Percentiles rank a stretch among this genome's conserved stretches.
Conservation (phyloP, 1,139 yeast species). For the Sugiyamaella castrensis region DNA sequence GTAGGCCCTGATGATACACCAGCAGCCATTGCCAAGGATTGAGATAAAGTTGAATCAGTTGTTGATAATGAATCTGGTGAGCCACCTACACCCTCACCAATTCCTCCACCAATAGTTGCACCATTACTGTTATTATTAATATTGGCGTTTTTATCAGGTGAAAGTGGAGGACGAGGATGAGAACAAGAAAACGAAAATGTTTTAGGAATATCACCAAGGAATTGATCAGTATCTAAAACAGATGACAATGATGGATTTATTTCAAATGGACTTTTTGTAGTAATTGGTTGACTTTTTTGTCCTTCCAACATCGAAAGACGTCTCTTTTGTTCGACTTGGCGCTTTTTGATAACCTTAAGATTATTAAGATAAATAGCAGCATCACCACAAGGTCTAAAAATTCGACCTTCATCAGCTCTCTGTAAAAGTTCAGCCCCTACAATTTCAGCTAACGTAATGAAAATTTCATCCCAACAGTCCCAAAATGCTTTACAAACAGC, state of each 20-base stretch:
- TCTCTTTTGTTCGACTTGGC: conserved; percentile 25
- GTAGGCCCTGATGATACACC: conserved; percentile 4
- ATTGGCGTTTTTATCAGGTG: conserved; percentile 12
- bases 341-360: conserved; percentile 25
- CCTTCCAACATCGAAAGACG: conserved; percentile 22
- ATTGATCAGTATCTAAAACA: conserved; percentile 5
- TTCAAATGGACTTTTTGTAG: neutral
- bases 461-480: conserved; percentile 37
- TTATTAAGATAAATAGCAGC: conserved; percentile 35
- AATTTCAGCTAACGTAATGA: conserved; percentile 32
- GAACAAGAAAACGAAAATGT: neutral
- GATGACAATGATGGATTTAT: conserved; percentile 1
- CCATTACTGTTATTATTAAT: no score
- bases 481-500: conserved; percentile 37
- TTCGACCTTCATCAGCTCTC: conserved; percentile 32
- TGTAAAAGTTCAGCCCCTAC: conserved; percentile 32
- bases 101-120: no score
- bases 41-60: neutral
- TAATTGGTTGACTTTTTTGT: neutral
- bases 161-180: neutral
- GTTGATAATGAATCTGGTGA: conserved; percentile 14
- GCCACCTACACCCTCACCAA: neutral
- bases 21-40: neutral
- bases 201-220: neutral
- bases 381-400: conserved; percentile 35